These are phyloP conservation scores for Neofusicoccum umdonicola DNA, from an alignment of 2,329 filamentous ascomycete species.

Conservation along the genomic window DNA sequence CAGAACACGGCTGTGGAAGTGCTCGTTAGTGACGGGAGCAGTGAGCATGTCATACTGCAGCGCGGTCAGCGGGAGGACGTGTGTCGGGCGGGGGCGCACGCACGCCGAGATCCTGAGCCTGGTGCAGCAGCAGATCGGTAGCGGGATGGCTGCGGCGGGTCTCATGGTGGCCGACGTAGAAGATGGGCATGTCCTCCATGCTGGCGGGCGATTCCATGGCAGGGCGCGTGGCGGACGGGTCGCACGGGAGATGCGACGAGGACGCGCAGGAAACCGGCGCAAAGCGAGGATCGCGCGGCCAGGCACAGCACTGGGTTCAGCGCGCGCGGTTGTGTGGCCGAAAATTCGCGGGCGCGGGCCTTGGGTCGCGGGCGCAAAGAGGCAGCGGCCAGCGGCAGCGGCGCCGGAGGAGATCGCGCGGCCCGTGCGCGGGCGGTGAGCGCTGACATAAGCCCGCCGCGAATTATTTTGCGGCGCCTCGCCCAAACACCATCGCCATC, in stretches of 20 bases:
- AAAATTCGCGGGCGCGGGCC: not conserved
- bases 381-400: too few species aligned
- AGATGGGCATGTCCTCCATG: slow-evolving; percentile 46
- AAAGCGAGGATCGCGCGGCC: not conserved
- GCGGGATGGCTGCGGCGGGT: slow-evolving; percentile 60
- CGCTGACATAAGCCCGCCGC: slow-evolving; percentile 5
- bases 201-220: slow-evolving; percentile 1
- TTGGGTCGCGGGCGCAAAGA: not conserved
- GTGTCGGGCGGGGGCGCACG: slow-evolving; percentile 28
- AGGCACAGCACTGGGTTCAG: not conserved
- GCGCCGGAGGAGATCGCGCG: not conserved
- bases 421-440: slow-evolving; percentile 1
- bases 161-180: slow-evolving; percentile 75
- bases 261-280: not conserved
- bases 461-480: slow-evolving; percentile 13
- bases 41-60: slow-evolving; percentile 75
- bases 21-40: slow-evolving; percentile 70
- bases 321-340: not conserved
- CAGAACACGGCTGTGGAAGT: slow-evolving; percentile 69
- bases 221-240: not conserved
- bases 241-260: not conserved
- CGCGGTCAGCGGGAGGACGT: not conserved
- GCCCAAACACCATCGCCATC: not conserved
- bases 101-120: slow-evolving; percentile 68
- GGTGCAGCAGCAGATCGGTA: slow-evolving; percentile 62